phyloP scores from a whole-genome alignment of 164 flowering plant species.

The Vitis rupestris region DNA sequence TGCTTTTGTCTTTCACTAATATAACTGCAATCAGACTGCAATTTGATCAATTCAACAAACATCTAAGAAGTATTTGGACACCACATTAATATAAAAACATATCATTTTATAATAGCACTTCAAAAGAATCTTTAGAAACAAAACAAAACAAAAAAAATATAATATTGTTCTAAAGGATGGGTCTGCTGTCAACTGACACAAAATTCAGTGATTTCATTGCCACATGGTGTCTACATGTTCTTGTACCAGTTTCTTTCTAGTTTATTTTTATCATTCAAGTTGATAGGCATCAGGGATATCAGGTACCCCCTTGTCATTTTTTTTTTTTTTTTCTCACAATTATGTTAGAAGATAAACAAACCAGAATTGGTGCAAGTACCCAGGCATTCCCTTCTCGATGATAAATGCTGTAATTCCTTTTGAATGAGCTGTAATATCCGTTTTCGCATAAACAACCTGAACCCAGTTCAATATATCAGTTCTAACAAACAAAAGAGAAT shows the following conservation, averaged over 20 bases:
- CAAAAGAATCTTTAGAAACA: no score
- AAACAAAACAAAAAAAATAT: no score
- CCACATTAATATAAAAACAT: no score
- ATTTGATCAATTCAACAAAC: no score
- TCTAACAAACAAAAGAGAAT: constrained; percentile 2
- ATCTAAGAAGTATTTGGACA: no score
- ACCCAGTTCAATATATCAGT: constrained; percentile 22
- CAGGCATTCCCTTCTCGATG: constrained; percentile 93
- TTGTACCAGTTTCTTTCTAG: not conserved
- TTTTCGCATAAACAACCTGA: constrained; percentile 97
- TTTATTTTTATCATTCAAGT: not conserved
- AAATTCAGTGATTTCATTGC: not conserved
- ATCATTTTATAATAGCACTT: no score
- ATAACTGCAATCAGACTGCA: no score
- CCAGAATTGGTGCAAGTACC: constrained; percentile 44
- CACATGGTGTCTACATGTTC: not conserved
- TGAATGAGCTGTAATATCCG: constrained; percentile 67
- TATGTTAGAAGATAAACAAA: not conserved
- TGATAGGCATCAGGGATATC: not conserved
- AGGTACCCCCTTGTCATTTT: not conserved
- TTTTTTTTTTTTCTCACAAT: not conserved
- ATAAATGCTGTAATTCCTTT: constrained; percentile 98
- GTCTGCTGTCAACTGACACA: not conserved
- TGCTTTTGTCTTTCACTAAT: no score
- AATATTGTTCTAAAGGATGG: not conserved